Evolutionary conservation across 2,329 filamentous ascomycete species (phyloP), one percentile per base, ranked within the genome.

Genomic region (Endocalyx cinctus): DNA sequence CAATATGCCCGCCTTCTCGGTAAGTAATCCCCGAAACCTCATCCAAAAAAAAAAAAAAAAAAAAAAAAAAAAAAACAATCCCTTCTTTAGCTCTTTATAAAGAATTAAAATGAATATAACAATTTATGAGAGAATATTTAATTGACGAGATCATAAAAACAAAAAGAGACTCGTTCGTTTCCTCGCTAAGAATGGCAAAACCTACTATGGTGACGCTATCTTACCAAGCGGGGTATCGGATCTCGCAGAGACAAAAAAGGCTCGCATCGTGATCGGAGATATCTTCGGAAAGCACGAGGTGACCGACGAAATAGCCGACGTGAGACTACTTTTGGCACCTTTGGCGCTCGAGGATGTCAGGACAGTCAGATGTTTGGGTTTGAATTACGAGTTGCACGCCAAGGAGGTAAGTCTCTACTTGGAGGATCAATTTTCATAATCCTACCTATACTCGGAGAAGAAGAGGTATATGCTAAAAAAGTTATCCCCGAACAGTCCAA

Each of bases 171-270:
- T 88, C 25, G 66, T 88, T 46, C 79, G 84, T 33, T 88, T 87
- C 62, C 71, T 86, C 7, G 78, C 82, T 48, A 77, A 72, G 47
- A 79, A 87, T 50, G 82, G 82, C 54, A 68, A 69, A 35, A 72
- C 74, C 22, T 83, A 85, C 59, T 85, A 86, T 44, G 84, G 84
- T 46, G 82, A 88, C 60, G 82, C 84, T 39, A 76, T 87, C 35
- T 70, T 87, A 14, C 78, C 80, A 4, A 33, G 59, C 1, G 79
- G 77, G 14, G 62, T 71, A 25, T 74, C 57, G 30, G 78, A 86
- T 49, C 70, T 85, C 42, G 63, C 73, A 39, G 71, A 77, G 59
- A 70, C 73, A 2, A 74, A 65, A 31, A 68, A 73, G 47, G 82
- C 82, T 15, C 72, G 63, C 31, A 65, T 86, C 29, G 76, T 86